Percentiles rank a stretch among this genome's conserved stretches.
Evolutionary conservation across 768 basidiomycete genomes (phyloP).

Genomic region (Mycena alexandri): DNA sequence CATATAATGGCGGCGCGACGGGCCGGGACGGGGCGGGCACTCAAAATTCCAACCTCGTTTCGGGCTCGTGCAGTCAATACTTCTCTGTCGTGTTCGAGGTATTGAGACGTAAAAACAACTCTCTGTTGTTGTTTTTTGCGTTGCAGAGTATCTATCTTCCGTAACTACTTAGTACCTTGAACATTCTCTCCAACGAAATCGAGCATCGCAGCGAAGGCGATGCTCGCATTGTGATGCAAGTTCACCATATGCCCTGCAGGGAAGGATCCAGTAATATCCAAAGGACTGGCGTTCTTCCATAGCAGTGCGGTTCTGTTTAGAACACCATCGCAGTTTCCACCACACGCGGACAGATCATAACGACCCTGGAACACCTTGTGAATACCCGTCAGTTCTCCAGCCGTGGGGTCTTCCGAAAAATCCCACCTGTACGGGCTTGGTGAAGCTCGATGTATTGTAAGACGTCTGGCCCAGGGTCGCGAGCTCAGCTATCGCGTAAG

Average conservation of each 20-base stretch:
- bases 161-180: no score
- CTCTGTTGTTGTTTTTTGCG: no score
- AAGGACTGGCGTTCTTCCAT: slow-evolving; percentile 17
- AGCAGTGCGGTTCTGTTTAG: slow-evolving; percentile 22
- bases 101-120: no score
- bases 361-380: slow-evolving; percentile 23
- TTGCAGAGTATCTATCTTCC: no score
- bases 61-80: no score
- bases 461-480: slow-evolving; percentile 24
- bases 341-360: slow-evolving; percentile 21
- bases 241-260: slow-evolving; percentile 30
- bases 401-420: not conserved
- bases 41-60: no score
- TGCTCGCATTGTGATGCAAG: slow-evolving; percentile 21
- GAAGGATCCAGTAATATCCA: slow-evolving; percentile 27
- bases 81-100: no score
- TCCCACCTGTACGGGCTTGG: slow-evolving; percentile 29
- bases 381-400: not conserved
- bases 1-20: no score
- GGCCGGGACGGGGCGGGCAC: no score
- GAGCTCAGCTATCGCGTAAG: slow-evolving; percentile 23
- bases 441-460: slow-evolving; percentile 30
- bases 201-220: slow-evolving; percentile 27
- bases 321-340: slow-evolving; percentile 29
- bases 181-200: slow-evolving; percentile 14